Conservation (phyloP, 2,329 filamentous ascomycete species). For the Ophiocordyceps australis region DNA sequence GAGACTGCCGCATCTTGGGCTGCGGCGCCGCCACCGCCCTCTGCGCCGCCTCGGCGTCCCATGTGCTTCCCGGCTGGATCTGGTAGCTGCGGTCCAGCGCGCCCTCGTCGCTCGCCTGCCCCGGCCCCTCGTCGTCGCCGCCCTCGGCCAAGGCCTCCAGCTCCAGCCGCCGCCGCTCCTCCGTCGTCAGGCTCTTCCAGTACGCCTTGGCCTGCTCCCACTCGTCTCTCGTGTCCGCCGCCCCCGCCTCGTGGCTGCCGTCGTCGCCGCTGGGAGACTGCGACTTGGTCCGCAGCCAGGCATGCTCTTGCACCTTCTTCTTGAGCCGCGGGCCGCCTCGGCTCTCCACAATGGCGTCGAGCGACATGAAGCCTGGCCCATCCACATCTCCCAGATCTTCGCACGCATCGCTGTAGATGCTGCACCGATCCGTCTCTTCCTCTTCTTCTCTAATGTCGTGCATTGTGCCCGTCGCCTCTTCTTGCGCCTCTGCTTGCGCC, state of each 20-base stretch:
- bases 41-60: conserved; percentile 5
- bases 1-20: conserved; percentile 26
- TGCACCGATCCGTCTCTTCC: conserved; percentile 29
- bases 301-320: conserved; percentile 6
- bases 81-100: conserved; percentile 15
- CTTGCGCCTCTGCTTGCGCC: too few relatives aligned
- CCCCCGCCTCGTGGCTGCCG: not conserved
- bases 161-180: conserved; percentile 45
- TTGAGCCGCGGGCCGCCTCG: conserved; percentile 17
- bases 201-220: conserved; percentile 54
- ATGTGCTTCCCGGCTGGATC: conserved; percentile 15
- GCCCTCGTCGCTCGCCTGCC: conserved; percentile 10
- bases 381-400: conserved; percentile 52
- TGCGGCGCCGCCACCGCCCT: conserved; percentile 1
- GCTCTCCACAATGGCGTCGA: conserved; percentile 53
- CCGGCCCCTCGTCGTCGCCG: conserved; percentile 21
- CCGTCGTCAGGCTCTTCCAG: conserved; percentile 46
- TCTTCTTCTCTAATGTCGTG: conserved; percentile 18
- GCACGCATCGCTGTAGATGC: conserved; percentile 59
- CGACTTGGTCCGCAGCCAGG: not conserved
- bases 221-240: conserved; percentile 18
- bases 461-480: too few relatives aligned
- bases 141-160: conserved; percentile 35
- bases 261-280: too few relatives aligned
- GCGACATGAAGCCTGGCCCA: conserved; percentile 49